These are phyloP conservation scores for Basipetospora sp. DNA, from an alignment of 2,329 filamentous ascomycete genomes.

Conservation along the genomic window DNA sequence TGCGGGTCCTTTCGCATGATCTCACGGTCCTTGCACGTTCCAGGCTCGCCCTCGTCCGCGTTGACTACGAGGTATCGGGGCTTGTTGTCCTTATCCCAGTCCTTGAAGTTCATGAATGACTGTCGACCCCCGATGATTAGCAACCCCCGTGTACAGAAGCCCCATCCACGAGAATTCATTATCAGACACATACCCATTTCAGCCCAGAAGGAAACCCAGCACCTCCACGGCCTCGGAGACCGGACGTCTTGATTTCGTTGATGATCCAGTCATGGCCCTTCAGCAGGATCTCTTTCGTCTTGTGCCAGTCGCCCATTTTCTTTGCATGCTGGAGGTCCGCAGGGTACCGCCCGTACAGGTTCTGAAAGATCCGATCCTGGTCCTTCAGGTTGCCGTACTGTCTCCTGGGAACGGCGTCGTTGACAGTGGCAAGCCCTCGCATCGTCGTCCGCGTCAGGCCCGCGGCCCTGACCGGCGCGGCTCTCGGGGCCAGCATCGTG, in stretches of 20 bases:
- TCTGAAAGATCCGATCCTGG: constrained; percentile 98
- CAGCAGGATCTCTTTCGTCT: constrained; percentile 89
- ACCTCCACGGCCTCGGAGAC: constrained; percentile 86
- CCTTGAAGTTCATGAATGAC: constrained; percentile 99
- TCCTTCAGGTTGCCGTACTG: constrained; percentile 79
- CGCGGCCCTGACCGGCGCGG: constrained; percentile 24
- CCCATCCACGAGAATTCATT: too few relatives aligned
- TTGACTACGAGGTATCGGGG: constrained; percentile 96
- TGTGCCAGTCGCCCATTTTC: constrained; percentile 99
- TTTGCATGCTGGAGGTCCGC: constrained; percentile 83
- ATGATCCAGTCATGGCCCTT: constrained; percentile 99
- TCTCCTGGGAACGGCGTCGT: constrained; percentile 49
- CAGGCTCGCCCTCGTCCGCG: constrained; percentile 94
- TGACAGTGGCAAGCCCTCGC: constrained; percentile 68
- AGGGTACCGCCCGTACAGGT: constrained; percentile 86
- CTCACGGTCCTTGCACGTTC: constrained; percentile 98
- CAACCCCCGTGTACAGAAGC: too few relatives aligned
- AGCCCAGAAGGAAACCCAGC: constrained; percentile 94
- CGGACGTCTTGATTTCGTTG: constrained; percentile 89
- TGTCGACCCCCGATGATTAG: constrained; percentile 19
- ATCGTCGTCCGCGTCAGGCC: constrained; percentile 29
- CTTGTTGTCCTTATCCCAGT: constrained; percentile 95
- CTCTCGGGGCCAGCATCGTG: constrained; percentile 31
- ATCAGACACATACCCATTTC: constrained; percentile 69
- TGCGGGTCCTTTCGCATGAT: constrained; percentile 99